These are phyloP conservation scores for Nitzschia palea DNA, from an alignment of 108 stramenopile genomes.

Conservation along the genomic window DNA sequence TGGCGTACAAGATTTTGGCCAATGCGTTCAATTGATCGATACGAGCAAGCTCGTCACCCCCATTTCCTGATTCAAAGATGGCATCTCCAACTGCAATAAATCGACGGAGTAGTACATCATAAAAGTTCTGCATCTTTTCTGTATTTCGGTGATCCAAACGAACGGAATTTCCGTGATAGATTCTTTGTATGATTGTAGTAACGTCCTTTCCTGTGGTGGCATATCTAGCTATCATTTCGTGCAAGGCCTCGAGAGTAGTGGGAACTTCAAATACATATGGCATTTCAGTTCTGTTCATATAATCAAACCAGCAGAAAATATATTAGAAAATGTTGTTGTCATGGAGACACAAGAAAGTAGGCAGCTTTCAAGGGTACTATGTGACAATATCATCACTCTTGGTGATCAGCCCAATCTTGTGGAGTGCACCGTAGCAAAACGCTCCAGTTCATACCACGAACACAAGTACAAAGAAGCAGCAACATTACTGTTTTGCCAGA, in stretches of 20 bases:
- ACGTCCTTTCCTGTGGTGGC: conserved; percentile 80
- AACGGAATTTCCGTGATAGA: conserved; percentile 79
- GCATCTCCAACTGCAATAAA: conserved; percentile 90
- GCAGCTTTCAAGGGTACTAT: conserved; percentile 72
- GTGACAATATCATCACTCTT: conserved; percentile 36
- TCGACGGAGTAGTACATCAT: conserved; percentile 87
- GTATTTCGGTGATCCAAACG: conserved; percentile 84
- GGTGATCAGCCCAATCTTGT: conserved; percentile 16
- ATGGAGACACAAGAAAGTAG: conserved; percentile 83
- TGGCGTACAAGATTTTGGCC: conserved; percentile 67
- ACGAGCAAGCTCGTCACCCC: conserved; percentile 72
- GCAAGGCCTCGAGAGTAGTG: conserved; percentile 83
- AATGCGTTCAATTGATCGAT: conserved; percentile 71
- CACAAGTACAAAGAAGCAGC: conserved; percentile 27
- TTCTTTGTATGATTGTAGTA: conserved; percentile 80
- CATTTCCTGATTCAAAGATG: conserved; percentile 66
- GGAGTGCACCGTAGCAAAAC: conserved; percentile 28
- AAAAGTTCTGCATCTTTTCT: conserved; percentile 94
- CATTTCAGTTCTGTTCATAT: conserved; percentile 68
- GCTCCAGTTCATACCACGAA: conserved; percentile 10
- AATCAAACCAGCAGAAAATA: neutral
- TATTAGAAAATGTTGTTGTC: conserved; percentile 61
- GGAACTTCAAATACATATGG: conserved; percentile 93
- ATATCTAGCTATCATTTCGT: conserved; percentile 82
- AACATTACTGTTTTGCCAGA: neutral